A percentile compares a stretch with the other conserved stretches of the same genome.
phyloP scores from a whole-genome alignment of 176 grass and related monocot genomes.

The Lolium multiflorum region DNA sequence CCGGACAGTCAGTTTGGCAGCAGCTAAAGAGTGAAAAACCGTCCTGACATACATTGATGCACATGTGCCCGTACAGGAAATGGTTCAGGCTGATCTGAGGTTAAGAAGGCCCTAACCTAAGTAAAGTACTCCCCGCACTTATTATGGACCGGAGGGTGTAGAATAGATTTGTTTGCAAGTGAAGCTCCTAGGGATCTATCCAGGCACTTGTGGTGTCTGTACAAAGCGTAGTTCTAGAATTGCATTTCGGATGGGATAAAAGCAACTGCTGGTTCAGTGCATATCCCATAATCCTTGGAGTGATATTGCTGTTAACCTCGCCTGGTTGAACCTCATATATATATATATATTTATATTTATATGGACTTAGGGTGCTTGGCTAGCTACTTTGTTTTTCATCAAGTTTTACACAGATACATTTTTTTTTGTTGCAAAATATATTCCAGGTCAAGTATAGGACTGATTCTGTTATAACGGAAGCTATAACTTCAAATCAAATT shows the following conservation, averaged over 20 bases:
- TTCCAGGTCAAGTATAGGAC: background rate
- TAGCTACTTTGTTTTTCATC: background rate
- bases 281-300: background rate
- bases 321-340: background rate
- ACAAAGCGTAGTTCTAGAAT: background rate
- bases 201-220: background rate
- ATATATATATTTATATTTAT: background rate
- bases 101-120: constrained; percentile 11
- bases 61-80: background rate
- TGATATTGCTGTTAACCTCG: background rate
- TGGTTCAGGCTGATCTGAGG: constrained; percentile 7
- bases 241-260: background rate
- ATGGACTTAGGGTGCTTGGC: background rate
- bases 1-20: background rate
- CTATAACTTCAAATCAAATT: background rate
- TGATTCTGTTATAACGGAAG: background rate
- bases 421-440: background rate
- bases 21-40: background rate
- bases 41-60: constrained; percentile 7
- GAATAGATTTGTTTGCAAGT: background rate
- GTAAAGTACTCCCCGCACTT: background rate
- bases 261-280: background rate
- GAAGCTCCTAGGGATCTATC: background rate
- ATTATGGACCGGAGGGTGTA: background rate
- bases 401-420: background rate